These are phyloP conservation scores for Aspergillus oerlinghausenensis DNA, from an alignment of 2,329 filamentous ascomycete genomes.

Conservation along the genomic window DNA sequence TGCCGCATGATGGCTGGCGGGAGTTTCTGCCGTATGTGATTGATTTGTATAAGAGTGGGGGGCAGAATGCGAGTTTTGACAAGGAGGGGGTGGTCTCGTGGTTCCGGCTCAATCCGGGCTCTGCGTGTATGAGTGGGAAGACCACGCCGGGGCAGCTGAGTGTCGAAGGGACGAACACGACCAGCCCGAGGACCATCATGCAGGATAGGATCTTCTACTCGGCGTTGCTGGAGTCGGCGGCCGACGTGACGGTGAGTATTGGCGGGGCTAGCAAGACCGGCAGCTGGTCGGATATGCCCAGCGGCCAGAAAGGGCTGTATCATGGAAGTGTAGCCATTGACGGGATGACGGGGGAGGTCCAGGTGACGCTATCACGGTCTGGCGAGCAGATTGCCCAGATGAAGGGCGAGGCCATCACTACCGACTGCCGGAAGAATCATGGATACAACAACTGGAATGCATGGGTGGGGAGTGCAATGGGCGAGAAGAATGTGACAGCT, in stretches of 20 bases:
- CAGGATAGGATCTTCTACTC: constrained; percentile 26
- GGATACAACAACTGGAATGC: constrained; percentile 35
- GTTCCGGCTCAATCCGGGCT: constrained; percentile 21
- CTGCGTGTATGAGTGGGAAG: constrained; percentile 19
- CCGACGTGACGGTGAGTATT: constrained; percentile 29
- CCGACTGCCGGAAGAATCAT: constrained; percentile 14
- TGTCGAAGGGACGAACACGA: constrained; percentile 15
- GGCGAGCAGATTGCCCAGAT: constrained; percentile 18
- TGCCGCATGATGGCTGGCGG: constrained; percentile 31
- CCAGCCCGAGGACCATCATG: constrained; percentile 12
- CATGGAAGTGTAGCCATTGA: constrained; percentile 26
- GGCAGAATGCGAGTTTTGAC: constrained; percentile 18
- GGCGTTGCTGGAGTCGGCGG: constrained; percentile 31
- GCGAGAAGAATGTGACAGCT: not conserved
- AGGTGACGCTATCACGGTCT: constrained; percentile 23
- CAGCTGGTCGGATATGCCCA: constrained; percentile 23
- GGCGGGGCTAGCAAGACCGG: constrained; percentile 20
- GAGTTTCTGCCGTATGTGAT: constrained; percentile 32
- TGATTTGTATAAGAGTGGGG: constrained; percentile 30
- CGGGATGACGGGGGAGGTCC: constrained; percentile 19
- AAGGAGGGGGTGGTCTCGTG: constrained; percentile 23
- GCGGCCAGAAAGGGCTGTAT: constrained; percentile 30
- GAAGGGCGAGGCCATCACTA: constrained; percentile 20
- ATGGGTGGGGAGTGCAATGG: constrained; percentile 28
- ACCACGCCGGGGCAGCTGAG: constrained; percentile 23